Evolutionary conservation across 441 rosid genomes (phyloP).

Genomic region (Dalechampia spathulata): DNA sequence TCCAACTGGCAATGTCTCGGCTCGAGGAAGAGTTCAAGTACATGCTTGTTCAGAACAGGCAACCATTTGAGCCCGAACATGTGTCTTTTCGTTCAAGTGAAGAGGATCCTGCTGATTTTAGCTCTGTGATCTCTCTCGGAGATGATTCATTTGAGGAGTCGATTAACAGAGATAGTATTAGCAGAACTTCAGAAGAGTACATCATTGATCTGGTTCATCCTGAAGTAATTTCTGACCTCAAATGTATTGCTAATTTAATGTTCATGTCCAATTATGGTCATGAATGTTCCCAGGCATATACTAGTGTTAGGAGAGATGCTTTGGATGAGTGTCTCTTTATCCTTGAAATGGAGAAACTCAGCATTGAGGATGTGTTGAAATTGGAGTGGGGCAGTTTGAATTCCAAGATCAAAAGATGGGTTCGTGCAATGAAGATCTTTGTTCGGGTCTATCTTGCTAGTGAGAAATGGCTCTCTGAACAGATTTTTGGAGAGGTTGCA

Average conservation of each 20-base stretch:
- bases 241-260: slow-evolving; percentile 60
- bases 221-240: slow-evolving; percentile 57
- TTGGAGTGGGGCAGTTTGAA: slow-evolving; percentile 71
- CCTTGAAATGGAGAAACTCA: slow-evolving; percentile 73
- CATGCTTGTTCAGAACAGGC: slow-evolving; percentile 58
- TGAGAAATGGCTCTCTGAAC: slow-evolving; percentile 59
- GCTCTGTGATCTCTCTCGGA: slow-evolving; percentile 40
- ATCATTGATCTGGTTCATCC: slow-evolving; percentile 65
- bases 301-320: slow-evolving; percentile 55
- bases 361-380: slow-evolving; percentile 78
- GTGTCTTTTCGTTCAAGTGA: slow-evolving; percentile 64
- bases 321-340: slow-evolving; percentile 63
- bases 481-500: slow-evolving; percentile 48
- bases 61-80: slow-evolving; percentile 61
- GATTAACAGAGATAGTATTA: slow-evolving; percentile 41
- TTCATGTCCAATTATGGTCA: slow-evolving; percentile 49
- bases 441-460: slow-evolving; percentile 62
- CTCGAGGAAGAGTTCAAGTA: slow-evolving; percentile 80
- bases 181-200: slow-evolving; percentile 45
- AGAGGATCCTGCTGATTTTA: slow-evolving; percentile 39
- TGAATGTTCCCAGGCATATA: slow-evolving; percentile 71
- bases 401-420: slow-evolving; percentile 82
- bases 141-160: slow-evolving; percentile 67
- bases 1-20: slow-evolving; percentile 77
- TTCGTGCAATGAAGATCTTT: slow-evolving; percentile 52